Evolutionary conservation across 371 early-diverging fungal species (phyloP).

Genomic region (Mortierella sp.): DNA sequence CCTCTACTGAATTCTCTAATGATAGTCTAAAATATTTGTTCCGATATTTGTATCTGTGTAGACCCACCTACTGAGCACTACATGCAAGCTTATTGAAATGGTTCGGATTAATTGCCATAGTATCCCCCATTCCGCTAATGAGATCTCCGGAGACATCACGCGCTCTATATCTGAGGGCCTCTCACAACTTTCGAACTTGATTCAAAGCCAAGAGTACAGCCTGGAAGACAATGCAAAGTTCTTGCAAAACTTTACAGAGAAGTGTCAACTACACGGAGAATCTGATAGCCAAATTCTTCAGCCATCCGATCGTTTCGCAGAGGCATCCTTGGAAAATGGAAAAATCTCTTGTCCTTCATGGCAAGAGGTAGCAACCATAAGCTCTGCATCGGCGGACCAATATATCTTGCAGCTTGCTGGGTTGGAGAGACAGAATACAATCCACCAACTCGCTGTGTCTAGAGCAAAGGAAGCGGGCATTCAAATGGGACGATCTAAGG

Average conservation of each 20-base stretch:
- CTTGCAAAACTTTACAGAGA: background rate
- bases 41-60: background rate
- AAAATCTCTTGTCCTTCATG: background rate
- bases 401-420: constrained; percentile 9
- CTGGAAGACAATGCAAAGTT: constrained; percentile 13
- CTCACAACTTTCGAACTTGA: constrained; percentile 17
- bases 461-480: constrained; percentile 17
- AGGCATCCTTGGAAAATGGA: background rate
- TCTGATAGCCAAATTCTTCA: background rate
- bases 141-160: constrained; percentile 13
- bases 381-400: constrained; percentile 18
- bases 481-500: constrained; percentile 3
- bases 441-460: background rate
- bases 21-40: background rate
- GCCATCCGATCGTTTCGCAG: background rate
- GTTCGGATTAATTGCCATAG: constrained; percentile 3
- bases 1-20: background rate
- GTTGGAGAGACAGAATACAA: constrained; percentile 5
- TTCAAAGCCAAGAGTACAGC: constrained; percentile 6
- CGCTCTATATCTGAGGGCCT: constrained; percentile 20
- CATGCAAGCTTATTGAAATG: constrained; percentile 23
- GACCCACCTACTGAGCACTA: background rate
- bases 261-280: constrained; percentile 8
- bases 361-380: background rate
- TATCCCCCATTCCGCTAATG: constrained; percentile 9